Evolutionary conservation across 2,329 filamentous ascomycete species (phyloP).

Genomic region (Stagonosporopsis vannaccii): DNA sequence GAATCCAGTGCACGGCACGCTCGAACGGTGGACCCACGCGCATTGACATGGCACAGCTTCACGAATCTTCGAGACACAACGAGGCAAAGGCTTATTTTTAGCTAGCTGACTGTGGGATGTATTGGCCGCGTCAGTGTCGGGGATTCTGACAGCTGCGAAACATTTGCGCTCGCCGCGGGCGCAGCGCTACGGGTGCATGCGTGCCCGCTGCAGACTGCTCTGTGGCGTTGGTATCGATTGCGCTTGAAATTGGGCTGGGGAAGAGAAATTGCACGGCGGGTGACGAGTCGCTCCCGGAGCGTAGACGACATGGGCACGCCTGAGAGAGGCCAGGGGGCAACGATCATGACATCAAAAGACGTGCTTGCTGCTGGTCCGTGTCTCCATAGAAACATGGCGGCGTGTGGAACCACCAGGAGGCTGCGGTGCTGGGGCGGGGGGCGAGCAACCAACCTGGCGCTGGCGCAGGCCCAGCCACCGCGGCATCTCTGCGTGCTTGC

Average conservation of each 20-base stretch:
- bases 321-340: slow-evolving; percentile 3
- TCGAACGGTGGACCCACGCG: slow-evolving; percentile 14
- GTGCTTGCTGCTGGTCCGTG: slow-evolving; percentile 10
- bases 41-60: slow-evolving; percentile 7
- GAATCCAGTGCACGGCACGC: slow-evolving; percentile 10
- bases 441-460: too few relatives aligned
- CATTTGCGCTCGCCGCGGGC: background rate
- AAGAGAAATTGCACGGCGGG: slow-evolving; percentile 19
- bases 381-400: slow-evolving; percentile 22
- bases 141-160: slow-evolving; percentile 6
- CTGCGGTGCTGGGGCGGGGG: background rate
- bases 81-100: slow-evolving; percentile 18
- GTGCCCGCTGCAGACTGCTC: background rate
- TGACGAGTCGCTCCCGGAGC: slow-evolving; percentile 13
- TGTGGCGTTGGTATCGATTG: slow-evolving; percentile 8
- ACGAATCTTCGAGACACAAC: slow-evolving; percentile 18
- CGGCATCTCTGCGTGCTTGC: background rate
- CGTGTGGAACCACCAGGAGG: slow-evolving; percentile 17
- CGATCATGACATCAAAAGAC: slow-evolving; percentile 20
- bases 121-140: slow-evolving; percentile 16
- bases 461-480: slow-evolving; percentile 1
- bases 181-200: background rate
- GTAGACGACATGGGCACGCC: slow-evolving; percentile 18
- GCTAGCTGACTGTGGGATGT: slow-evolving; percentile 8
- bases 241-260: slow-evolving; percentile 13